Evolutionary conservation across 345 rosid species (phyloP), one percentile per base, ranked within the genome.

Genomic region (Aegle marmelos): DNA sequence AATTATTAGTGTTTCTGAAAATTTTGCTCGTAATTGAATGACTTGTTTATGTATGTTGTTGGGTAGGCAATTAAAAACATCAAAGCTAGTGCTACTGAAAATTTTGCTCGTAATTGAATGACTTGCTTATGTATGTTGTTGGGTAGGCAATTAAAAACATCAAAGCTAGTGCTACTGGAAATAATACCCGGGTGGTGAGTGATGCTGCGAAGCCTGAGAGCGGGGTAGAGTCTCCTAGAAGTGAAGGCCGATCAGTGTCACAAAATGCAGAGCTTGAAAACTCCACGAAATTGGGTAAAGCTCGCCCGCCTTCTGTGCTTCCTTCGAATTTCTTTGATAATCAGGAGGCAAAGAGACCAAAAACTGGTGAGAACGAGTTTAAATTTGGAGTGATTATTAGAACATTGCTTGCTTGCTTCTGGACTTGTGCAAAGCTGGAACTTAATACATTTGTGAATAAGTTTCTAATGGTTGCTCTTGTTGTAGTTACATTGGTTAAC

Each of bases 271-370:
- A 61, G 60, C 33, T 33, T 72, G 83, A 80, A 33, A 65, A 85
- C 53, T 61, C 84, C 7, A 34, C 69, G 19, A 76, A 80, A 70
- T 14, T 72, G 45, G 60, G 79, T 50, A 72, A 78, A 81, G 60
- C 70, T 68, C 83, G 73, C 36, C 53, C 79, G 28, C 45, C 89
- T 76, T 85, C 90, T 36, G 82, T 64, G 37, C 89, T 87, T 82
- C 91, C 92, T 73, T 69, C 88, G 6, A 60, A 77, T 76, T 87
- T 89, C 80, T 89, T 89, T 73, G 90, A 89, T 81, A 74, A 65
- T 62, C 81, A 41, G 28, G 80, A 75, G 56, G 10, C 67, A 7
- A 81, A 84, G 83, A 78, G 59, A 53, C 78, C 73, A 28, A 86
- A 83, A 50, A 60, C 73, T 53, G 89, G 90, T 85, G 80, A 24